These are phyloP conservation scores for Dendrothele bispora DNA, from an alignment of 768 basidiomycete species.

Conservation along the genomic window DNA sequence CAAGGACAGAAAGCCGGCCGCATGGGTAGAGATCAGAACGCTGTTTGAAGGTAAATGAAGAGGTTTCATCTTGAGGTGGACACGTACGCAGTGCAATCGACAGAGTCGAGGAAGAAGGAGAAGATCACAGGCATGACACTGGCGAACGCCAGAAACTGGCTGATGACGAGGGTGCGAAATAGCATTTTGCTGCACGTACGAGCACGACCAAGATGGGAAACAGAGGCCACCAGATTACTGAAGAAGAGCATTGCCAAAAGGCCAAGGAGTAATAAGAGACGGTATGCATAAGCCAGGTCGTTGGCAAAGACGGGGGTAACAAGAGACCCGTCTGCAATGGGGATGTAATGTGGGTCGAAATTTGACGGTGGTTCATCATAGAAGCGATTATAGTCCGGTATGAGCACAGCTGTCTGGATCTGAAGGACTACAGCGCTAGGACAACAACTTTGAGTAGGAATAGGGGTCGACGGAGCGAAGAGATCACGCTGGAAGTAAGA, in stretches of 20 bases:
- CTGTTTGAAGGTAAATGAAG: too few species aligned
- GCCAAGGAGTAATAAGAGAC: slow-evolving; percentile 47
- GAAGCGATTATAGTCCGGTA: slow-evolving; percentile 45
- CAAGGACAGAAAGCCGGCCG: too few species aligned
- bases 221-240: slow-evolving; percentile 50
- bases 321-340: slow-evolving; percentile 60
- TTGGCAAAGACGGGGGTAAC: slow-evolving; percentile 44
- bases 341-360: slow-evolving; percentile 47
- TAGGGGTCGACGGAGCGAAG: slow-evolving; percentile 33
- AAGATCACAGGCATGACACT: slow-evolving; percentile 43
- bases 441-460: slow-evolving; percentile 29
- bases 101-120: slow-evolving; percentile 40
- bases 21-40: too few species aligned
- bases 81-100: slow-evolving; percentile 51
- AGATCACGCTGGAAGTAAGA: too few species aligned
- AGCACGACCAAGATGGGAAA: slow-evolving; percentile 52
- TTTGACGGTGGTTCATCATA: slow-evolving; percentile 40
- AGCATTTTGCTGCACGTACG: slow-evolving; percentile 57
- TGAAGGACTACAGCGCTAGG: slow-evolving; percentile 48
- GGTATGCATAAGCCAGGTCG: slow-evolving; percentile 40
- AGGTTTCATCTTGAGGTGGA: not conserved
- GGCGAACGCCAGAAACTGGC: slow-evolving; percentile 52
- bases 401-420: slow-evolving; percentile 48
- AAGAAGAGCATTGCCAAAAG: slow-evolving; percentile 50
- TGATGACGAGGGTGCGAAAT: slow-evolving; percentile 56